Evolutionary conservation across 2,329 filamentous ascomycete genomes (phyloP).

Genomic region (Sporothrix schenckii): DNA sequence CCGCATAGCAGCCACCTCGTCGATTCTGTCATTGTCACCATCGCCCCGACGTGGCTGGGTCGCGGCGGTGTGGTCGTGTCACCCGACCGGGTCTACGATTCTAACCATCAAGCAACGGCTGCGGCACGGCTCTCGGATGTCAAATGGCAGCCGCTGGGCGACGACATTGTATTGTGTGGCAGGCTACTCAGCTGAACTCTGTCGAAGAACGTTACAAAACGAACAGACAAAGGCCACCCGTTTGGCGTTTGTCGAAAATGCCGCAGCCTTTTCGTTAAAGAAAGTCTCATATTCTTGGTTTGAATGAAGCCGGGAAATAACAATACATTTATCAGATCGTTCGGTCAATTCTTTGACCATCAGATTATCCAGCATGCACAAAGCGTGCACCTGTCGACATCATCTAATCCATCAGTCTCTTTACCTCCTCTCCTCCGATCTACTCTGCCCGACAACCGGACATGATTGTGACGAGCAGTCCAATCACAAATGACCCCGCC

Average conservation of each 20-base stretch:
- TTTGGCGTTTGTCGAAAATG: not conserved
- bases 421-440: not conserved
- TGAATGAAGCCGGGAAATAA: not conserved
- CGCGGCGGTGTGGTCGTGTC: conserved; percentile 77
- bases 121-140: conserved; percentile 68
- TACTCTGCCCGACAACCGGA: not conserved
- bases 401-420: not conserved
- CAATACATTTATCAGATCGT: conserved; percentile 6
- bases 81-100: conserved; percentile 61
- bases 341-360: not conserved
- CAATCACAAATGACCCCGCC: conserved; percentile 41
- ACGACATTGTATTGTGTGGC: conserved; percentile 82
- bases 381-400: not conserved
- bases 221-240: not conserved
- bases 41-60: conserved; percentile 90
- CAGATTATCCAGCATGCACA: not conserved
- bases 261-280: not conserved
- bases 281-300: not conserved
- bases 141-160: conserved; percentile 75
- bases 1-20: conserved; percentile 61
- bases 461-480: no score
- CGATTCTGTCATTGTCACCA: conserved; percentile 80
- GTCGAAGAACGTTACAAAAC: not conserved
- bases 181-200: conserved; percentile 40
- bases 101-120: conserved; percentile 56